Conservation (phyloP, 1,139 yeast species). For the Taphrina pruni region DNA sequence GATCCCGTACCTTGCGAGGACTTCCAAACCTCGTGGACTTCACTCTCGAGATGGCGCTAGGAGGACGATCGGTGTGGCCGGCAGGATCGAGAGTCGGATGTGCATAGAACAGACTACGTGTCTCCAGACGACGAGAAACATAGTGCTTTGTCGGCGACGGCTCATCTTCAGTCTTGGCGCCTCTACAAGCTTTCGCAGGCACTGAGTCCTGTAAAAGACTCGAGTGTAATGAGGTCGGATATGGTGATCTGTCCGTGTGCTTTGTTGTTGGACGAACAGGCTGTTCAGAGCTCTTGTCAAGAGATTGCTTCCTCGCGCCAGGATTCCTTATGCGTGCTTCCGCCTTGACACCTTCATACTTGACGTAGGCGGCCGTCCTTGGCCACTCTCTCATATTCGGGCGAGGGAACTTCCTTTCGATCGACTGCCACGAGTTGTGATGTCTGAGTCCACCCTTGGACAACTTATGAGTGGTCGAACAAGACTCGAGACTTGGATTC, state of each 20-base stretch:
- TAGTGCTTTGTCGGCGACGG: neutral
- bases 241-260: neutral
- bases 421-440: neutral
- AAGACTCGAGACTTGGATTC: neutral
- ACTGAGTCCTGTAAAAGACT: constrained; percentile 3
- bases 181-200: neutral
- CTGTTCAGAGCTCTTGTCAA: neutral
- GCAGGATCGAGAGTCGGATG: neutral
- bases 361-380: neutral
- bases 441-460: neutral
- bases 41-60: neutral
- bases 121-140: neutral
- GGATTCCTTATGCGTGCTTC: neutral
- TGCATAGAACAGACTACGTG: neutral
- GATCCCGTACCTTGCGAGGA: constrained; percentile 13
- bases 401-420: constrained; percentile 4
- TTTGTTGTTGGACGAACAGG: neutral
- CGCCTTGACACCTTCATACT: neutral
- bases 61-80: neutral
- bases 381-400: constrained; percentile 5
- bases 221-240: constrained; percentile 9
- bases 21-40: constrained; percentile 5
- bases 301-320: neutral
- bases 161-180: neutral
- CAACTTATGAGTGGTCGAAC: neutral